These are phyloP conservation scores for Hymenoscyphus scutula DNA, from an alignment of 2,329 filamentous ascomycete genomes.

Conservation along the genomic window DNA sequence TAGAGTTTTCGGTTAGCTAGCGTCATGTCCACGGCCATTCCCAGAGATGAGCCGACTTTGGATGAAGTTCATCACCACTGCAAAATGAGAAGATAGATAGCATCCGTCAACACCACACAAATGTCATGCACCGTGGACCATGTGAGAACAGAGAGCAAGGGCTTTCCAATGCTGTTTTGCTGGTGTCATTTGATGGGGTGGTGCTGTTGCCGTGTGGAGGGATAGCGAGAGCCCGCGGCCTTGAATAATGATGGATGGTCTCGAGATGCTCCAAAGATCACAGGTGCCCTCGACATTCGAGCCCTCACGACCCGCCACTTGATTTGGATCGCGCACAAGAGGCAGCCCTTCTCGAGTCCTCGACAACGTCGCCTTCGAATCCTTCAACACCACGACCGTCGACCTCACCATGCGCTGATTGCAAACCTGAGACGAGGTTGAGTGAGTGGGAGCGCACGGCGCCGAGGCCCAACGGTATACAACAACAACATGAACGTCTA, in stretches of 20 bases:
- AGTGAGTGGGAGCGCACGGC: too few relatives aligned
- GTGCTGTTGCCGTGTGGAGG: not conserved
- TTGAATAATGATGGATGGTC: not conserved
- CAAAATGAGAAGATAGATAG: not conserved
- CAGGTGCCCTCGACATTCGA: not conserved
- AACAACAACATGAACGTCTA: too few relatives aligned
- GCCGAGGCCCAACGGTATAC: too few relatives aligned
- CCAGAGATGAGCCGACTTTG: not conserved
- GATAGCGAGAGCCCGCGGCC: not conserved
- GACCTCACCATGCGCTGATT: too few relatives aligned
- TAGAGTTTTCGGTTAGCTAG: conserved; percentile 1
- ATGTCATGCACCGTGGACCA: not conserved
- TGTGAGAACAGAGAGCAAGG: not conserved
- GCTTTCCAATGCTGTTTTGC: not conserved
- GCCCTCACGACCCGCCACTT: not conserved
- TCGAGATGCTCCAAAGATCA: not conserved
- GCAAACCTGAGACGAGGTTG: too few relatives aligned
- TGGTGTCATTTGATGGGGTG: not conserved
- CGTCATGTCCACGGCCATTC: not conserved
- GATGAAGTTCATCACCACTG: not conserved
- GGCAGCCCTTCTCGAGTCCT: not conserved
- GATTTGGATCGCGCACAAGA: not conserved
- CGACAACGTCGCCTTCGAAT: not conserved
- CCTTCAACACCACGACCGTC: not conserved
- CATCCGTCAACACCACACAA: not conserved